Percentiles rank a stretch among this genome's conserved stretches.
Conservation (phyloP, 2,329 filamentous ascomycete genomes). For the Hymenoscyphus albidus region DNA sequence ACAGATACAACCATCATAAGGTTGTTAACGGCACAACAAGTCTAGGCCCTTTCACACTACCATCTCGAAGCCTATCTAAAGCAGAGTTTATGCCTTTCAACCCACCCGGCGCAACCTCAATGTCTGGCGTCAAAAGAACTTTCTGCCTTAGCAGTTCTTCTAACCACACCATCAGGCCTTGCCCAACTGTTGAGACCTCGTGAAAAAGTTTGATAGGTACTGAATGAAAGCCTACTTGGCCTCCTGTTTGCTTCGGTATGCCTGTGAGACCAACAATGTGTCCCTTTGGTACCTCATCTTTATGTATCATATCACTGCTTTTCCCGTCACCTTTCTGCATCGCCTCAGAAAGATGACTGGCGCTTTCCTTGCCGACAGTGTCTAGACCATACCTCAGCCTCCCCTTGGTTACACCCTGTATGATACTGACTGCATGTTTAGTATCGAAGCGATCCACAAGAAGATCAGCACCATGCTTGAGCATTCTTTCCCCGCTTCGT, state of each 20-base stretch:
- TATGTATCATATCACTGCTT: constrained; percentile 11
- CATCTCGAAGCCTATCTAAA: constrained; percentile 61
- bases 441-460: constrained; percentile 66
- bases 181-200: constrained; percentile 59
- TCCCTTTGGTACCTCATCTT: constrained; percentile 26
- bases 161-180: constrained; percentile 61
- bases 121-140: constrained; percentile 55
- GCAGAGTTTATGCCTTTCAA: constrained; percentile 64
- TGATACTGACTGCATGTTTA: constrained; percentile 60
- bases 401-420: constrained; percentile 54
- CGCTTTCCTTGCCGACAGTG: constrained; percentile 62
- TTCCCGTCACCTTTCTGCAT: constrained; percentile 19
- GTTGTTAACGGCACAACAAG: constrained; percentile 51
- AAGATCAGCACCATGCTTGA: constrained; percentile 53
- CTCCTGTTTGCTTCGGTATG: constrained; percentile 50
- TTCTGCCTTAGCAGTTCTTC: constrained; percentile 57
- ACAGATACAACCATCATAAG: background rate
- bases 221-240: constrained; percentile 28
- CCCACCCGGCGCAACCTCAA: constrained; percentile 61
- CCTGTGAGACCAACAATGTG: constrained; percentile 68
- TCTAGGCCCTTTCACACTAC: constrained; percentile 64
- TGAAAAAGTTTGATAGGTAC: constrained; percentile 77
- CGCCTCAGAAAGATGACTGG: constrained; percentile 44
- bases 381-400: constrained; percentile 66
- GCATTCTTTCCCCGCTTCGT: constrained; percentile 58